Conservation (phyloP, 257 asterid species). For the Solanum dulcamara region DNA sequence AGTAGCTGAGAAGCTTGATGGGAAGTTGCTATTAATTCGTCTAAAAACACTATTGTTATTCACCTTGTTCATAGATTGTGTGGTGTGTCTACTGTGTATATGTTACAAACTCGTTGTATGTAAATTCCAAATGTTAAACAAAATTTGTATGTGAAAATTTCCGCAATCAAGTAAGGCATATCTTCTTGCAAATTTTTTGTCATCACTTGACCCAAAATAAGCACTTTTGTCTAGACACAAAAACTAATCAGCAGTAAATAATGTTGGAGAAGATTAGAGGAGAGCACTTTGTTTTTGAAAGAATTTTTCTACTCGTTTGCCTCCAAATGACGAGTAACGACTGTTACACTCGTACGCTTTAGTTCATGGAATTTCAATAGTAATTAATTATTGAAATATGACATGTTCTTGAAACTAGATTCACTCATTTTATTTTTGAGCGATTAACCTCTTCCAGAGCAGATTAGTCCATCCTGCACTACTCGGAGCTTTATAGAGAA, state of each 20-base stretch:
- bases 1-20: background rate
- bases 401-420: too few relatives aligned
- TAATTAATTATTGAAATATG: too few relatives aligned
- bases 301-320: too few relatives aligned
- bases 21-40: background rate
- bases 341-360: too few relatives aligned
- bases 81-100: background rate
- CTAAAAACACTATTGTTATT: background rate
- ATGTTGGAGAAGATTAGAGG: too few relatives aligned
- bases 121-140: background rate
- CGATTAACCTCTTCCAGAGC: too few relatives aligned
- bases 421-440: too few relatives aligned
- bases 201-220: background rate
- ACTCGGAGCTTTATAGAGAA: too few relatives aligned
- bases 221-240: background rate
- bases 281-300: too few relatives aligned
- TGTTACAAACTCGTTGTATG: background rate
- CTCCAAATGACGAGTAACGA: too few relatives aligned
- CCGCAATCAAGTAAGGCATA: background rate
- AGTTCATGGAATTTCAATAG: too few relatives aligned
- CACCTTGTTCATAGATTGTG: background rate
- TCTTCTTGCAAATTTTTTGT: background rate
- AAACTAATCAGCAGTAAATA: background rate
- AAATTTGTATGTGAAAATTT: background rate
- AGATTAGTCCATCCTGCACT: too few relatives aligned